Base-by-base conservation (phyloP, 2,329 filamentous ascomycete species). In the Colletotrichum sp. region DNA sequence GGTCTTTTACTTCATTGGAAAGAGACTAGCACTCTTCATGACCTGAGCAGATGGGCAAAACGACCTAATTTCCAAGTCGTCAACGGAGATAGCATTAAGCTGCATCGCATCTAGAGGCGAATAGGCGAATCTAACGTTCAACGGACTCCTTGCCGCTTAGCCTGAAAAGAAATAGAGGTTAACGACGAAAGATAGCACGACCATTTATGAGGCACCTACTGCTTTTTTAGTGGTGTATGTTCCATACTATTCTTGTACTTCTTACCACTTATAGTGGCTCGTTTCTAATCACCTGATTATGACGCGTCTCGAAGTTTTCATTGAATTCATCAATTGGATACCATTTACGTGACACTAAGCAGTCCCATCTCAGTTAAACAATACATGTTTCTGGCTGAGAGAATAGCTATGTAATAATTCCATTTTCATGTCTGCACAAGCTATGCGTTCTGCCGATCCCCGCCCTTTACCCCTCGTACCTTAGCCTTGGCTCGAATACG, bases 61-160 rank as follows among this genome's bases (percentile, higher is more conserved):
- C 3, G 0, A 44, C 8, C 5, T 10, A 49, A 0, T 4, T 10
- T 44, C 0, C 3, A 13, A 2, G 8, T 44, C 8, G 3, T n/a
- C 9, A n/a, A n/a, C 16, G 39, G 39, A 1, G 39, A n/a, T 44
- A n/a, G 18, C 16, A 9, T 44, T 10, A n/a, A 12, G 9, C 2
- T n/a, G 5, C 39, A 18, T n/a, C 18, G 18, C 16, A 44, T 10
- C 8, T 6, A n/a, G 39, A 44, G 39, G 36, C 36, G 36, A 39
- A 44, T 44, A 44, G 39, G 5, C 39, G 39, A 44, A n/a, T n/a
- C 16, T 3, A 5, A n/a, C 2, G 18, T 44, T 44, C 39, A 44
- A n/a, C 1, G 39, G 18, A 44, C 16, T 18, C 5, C 5, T 44
- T 44, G 8, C 36, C 16, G 8, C 36, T 1, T 44, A n/a, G 39